Evolutionary conservation across 2,329 filamentous ascomycete species (phyloP), one percentile per base, ranked within the genome.

Genomic region (Aspergillus unguis): DNA sequence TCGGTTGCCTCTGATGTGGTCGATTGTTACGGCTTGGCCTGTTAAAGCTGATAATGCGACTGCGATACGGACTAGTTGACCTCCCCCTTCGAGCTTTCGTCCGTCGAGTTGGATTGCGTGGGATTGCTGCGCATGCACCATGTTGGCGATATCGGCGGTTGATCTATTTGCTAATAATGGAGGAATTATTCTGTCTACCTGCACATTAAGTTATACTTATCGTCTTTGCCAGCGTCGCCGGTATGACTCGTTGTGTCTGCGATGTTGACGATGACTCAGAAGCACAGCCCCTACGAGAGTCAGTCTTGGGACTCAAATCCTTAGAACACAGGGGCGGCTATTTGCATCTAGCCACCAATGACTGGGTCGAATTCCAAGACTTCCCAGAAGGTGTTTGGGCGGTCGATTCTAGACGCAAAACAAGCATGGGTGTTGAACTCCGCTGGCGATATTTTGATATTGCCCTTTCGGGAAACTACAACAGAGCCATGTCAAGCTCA

Each of bases 11-110:
- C 83, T 78, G 50, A 85, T 81, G 53, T 78, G 65, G 38, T 69
- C 71, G 56, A 85, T 78, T 26, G 68, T 70, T 45, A 85, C 67
- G 1, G 81, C 74, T 1, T 66, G 75, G 25, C 65, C 64, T 5
- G 77, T 81, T 11, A 85, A 70, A 4, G 79, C 77, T 1, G 82
- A 80, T 2, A 85, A 67, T 10, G 77, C 76, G 6, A 84, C 59
- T 2, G 81, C 80, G 47, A 81, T 76, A 25, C 83, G 80, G 40
- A 85, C 71, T 2, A 85, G 72, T 64, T 85, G 83, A 10, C 83
- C 83, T 27, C 83, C 83, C 36, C 82, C 83, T 75, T 85, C 82
- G 23, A 85, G 77, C 3, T 76, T 82, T 17, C 75, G 76, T 44
- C 83, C 82, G 62, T 82, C 76, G 8, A 85, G 66, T 45, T 71